Evolutionary conservation across 441 rosid species (phyloP), one percentile per base, ranked within the genome.

Genomic region (Eruca vesicaria): DNA sequence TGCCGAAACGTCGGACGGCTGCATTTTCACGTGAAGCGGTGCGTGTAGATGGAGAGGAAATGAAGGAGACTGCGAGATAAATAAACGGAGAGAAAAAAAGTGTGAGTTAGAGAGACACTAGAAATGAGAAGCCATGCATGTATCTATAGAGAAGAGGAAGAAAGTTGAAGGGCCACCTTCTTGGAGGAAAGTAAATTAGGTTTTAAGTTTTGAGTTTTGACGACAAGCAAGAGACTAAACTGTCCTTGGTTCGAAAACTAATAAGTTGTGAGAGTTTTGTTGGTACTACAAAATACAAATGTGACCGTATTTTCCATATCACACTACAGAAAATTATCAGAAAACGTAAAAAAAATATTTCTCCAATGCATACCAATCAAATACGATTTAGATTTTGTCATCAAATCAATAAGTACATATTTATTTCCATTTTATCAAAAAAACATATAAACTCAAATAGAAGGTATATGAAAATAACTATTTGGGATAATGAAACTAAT

Each of bases 11-110:
- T 36, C 28, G 7, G 52, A 38, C 33, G 65, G 65, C 18, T 69
- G 64, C 80, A 64, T 76, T 70, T 70, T 64, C 16, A 20, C 52
- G 60, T 62, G 59, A 55, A 55, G 33, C 63, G 36, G 43, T 43
- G 60, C 63, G 11, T 65, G 63, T 62, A 16, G 16, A 18, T 53
- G 63, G 69, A 52, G 7, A 23, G 26, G 31, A 55, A 36, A 10
- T 21, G 5, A 64, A 18, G 52, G 35, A 29, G 63, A n/a, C 6
- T 58, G 63, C 32, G 5, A 23, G 35, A 26, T 32, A 69, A 57
- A 53, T 19, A 19, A 21, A 57, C 31, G 16, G 66, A 62, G 48
- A 32, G 48, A 16, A n/a, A n/a, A n/a, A n/a, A n/a, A n/a, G n/a
- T n/a, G n/a, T n/a, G n/a, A n/a, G n/a, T n/a, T n/a, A n/a, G n/a